Evolutionary conservation across 1,139 yeast genomes (phyloP).

Genomic region (Yamadazyma spencermartinsiae): DNA sequence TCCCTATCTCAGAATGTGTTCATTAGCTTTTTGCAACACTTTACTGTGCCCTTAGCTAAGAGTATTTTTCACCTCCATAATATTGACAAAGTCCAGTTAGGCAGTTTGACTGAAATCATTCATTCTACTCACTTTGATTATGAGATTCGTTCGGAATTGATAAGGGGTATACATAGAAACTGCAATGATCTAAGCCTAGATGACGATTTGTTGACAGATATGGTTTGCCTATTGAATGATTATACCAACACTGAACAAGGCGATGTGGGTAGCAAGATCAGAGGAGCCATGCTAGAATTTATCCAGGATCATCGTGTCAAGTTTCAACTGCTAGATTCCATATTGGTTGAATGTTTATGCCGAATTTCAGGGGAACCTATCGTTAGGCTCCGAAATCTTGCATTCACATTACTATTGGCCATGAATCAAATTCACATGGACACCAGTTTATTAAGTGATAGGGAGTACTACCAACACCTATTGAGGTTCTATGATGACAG

Average conservation of each 20-base stretch:
- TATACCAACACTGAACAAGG: conserved; percentile 71
- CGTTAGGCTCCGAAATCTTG: conserved; percentile 28
- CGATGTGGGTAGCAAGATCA: conserved; percentile 75
- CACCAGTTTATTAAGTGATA: background rate
- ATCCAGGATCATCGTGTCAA: conserved; percentile 23
- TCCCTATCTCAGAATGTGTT: conserved; percentile 19
- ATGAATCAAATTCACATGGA: conserved; percentile 3
- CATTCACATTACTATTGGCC: conserved; percentile 24
- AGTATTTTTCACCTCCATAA: conserved; percentile 23
- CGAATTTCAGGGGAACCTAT: conserved; percentile 51
- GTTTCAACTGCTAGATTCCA: conserved; percentile 1
- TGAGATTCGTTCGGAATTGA: conserved; percentile 27
- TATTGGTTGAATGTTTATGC: conserved; percentile 37
- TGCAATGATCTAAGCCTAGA: conserved; percentile 5
- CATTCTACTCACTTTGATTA: conserved; percentile 22
- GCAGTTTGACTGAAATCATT: conserved; percentile 18
- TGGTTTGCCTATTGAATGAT: conserved; percentile 48
- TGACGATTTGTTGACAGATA: conserved; percentile 14
- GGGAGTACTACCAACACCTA: conserved; percentile 28
- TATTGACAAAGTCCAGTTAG: conserved; percentile 12
- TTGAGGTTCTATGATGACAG: conserved; percentile 20
- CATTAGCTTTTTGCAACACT: conserved; percentile 23
- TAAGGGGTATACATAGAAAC: conserved; percentile 11
- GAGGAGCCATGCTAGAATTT: conserved; percentile 50
- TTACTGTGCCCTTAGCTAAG: conserved; percentile 32